These are phyloP conservation scores for Solanum ossicruentum DNA, from an alignment of 257 asterid species.

Conservation along the genomic window DNA sequence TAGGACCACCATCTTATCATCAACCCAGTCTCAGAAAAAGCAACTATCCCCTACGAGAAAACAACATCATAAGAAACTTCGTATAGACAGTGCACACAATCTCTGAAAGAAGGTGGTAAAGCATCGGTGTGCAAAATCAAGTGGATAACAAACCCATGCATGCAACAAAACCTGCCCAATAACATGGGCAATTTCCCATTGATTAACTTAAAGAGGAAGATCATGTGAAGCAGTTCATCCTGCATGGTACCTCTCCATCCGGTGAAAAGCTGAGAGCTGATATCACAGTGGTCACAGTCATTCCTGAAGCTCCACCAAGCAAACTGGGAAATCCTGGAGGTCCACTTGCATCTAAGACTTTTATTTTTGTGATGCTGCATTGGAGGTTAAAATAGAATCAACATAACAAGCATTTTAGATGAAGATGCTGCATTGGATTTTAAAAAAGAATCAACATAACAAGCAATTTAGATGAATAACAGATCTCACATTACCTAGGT, in stretches of 20 bases:
- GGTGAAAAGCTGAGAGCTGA: conserved; percentile 92
- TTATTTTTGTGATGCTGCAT: conserved; percentile 79
- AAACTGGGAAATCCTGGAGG: conserved; percentile 89
- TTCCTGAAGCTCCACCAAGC: conserved; percentile 59
- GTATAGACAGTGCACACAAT: neutral
- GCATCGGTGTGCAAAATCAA: neutral
- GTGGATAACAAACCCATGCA: neutral
- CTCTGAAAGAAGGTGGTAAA: neutral
- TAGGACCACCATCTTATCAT: conserved; percentile 95
- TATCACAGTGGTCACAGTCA: conserved; percentile 51
- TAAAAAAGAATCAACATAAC: neutral
- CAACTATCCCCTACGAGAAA: conserved; percentile 69
- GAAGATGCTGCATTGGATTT: conserved; percentile 43
- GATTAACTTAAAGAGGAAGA: neutral
- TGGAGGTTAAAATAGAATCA: neutral
- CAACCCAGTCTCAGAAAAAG: conserved; percentile 88
- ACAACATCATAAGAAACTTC: neutral
- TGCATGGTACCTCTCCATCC: conserved; percentile 79
- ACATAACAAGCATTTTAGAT: neutral
- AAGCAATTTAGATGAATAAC: neutral
- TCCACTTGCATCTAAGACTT: conserved; percentile 95
- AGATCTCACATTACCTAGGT: neutral
- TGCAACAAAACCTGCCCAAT: neutral
- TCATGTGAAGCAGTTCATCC: neutral
- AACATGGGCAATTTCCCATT: neutral